Conservation (phyloP, 345 rosid genomes). For the Schrenkiella parvula region DNA sequence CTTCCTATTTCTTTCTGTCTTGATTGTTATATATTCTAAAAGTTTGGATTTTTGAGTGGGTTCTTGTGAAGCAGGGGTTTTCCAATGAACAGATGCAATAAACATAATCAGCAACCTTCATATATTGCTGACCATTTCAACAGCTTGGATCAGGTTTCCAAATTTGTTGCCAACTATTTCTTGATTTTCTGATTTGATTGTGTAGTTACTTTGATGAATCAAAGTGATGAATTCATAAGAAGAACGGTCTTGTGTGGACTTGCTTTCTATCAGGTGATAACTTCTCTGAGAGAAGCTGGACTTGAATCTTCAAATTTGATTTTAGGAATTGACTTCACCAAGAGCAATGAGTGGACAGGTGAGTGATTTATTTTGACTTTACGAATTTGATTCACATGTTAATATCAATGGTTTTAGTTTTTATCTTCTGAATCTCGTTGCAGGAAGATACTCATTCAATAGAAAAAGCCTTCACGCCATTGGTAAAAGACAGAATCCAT, state of each 20-base stretch:
- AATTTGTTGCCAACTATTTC: neutral
- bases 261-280: conserved; percentile 45
- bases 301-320: conserved; percentile 96
- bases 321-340: conserved; percentile 94
- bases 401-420: neutral
- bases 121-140: conserved; percentile 62
- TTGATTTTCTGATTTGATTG: conserved; percentile 1
- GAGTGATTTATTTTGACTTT: conserved; percentile 35
- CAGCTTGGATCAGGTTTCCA: conserved; percentile 68
- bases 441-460: conserved; percentile 74
- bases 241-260: neutral
- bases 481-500: conserved; percentile 65
- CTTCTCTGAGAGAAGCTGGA: conserved; percentile 64
- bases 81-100: conserved; percentile 28
- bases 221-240: neutral
- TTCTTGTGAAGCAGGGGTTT: conserved; percentile 7
- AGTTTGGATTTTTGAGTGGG: neutral
- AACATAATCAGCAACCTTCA: conserved; percentile 30
- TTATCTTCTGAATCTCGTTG: neutral
- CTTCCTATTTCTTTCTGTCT: neutral
- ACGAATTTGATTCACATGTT: conserved; percentile 36
- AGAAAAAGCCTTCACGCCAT: conserved; percentile 79
- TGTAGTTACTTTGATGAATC: neutral
- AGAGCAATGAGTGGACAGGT: conserved; percentile 99
- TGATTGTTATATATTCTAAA: neutral